Base-by-base conservation (phyloP, 2,329 filamentous ascomycete genomes). In the Trichophyton benhamiae region DNA sequence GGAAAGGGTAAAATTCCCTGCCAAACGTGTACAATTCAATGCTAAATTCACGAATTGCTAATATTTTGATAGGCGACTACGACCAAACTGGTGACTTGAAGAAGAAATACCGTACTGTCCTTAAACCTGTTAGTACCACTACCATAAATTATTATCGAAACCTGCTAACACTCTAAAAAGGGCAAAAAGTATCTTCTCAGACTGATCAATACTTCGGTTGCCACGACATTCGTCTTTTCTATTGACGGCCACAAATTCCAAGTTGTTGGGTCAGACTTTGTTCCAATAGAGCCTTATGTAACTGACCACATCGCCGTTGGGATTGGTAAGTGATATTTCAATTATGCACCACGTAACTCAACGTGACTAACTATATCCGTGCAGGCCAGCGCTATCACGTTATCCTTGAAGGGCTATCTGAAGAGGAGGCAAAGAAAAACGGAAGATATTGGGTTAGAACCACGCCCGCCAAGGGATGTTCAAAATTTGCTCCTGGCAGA, bases 211-310 rank as follows among this genome's bases (percentile, higher is more conserved):
- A 67, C 71, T 55, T 76, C 82, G 42, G 72, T 78, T 60, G 75
- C 83, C 67, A 77, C 74, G 38, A 71, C 80, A 62, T 75, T 81
- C 69, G 73, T 78, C 55, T 83, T 86, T 67, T 72, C 70, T 52
- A 74, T 78, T 27, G 77, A 79, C 46, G 78, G 80, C 58, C 84
- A 87, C 68, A 77, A 68, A 0, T 69, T 87, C 65, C 80, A 75
- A 0, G 82, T 87, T 41, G 83, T 87, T 44, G 76, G 78, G 0
- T 59, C 71, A n/a, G 84, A 85, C 63, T 71, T 86, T 3, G 80
- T 86, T 0, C 81, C 83, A 1, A 76, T 87, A 25, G 66, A 75
- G 25, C 83, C 83, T 0, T 86, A 80, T 63, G 71, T 71, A 0
- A 78, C 82, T 0, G 74, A 76, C 0, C 72, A 72, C 20, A 58